Conservation (phyloP, 1,139 yeast genomes). For the Yamadazyma epiphylla region DNA sequence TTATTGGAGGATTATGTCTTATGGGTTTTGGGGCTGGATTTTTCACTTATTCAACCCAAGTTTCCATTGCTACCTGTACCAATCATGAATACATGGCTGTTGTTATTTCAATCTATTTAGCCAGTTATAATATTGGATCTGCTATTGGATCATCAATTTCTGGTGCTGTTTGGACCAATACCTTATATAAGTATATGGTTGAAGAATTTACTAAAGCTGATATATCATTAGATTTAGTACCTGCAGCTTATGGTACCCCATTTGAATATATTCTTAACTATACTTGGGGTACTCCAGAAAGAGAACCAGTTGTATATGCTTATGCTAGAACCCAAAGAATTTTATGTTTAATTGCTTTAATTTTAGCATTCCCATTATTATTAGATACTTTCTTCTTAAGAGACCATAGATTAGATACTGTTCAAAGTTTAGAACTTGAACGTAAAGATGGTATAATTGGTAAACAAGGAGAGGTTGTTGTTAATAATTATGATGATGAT, state of each 20-base stretch:
- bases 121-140: conserved; percentile 57
- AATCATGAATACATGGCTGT: conserved; percentile 65
- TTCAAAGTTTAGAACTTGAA: conserved; percentile 32
- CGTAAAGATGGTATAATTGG: conserved; percentile 20
- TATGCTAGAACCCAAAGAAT: conserved; percentile 59
- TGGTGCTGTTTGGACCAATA: conserved; percentile 62
- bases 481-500: conserved; percentile 37
- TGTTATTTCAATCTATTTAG: conserved; percentile 52
- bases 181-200: conserved; percentile 13
- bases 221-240: conserved; percentile 25
- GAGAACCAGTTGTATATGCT: conserved; percentile 53
- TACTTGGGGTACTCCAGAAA: conserved; percentile 59
- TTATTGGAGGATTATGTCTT: conserved; percentile 62
- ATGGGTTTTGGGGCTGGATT: conserved; percentile 74
- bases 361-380: conserved; percentile 52
- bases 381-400: conserved; percentile 47
- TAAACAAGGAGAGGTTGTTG: conserved; percentile 36
- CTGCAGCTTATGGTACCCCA: conserved; percentile 52
- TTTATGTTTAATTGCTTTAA: conserved; percentile 54
- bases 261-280: conserved; percentile 40
- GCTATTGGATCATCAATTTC: conserved; percentile 53
- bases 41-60: conserved; percentile 65
- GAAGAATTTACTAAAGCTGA: conserved; percentile 12
- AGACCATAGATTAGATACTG: conserved; percentile 46
- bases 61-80: conserved; percentile 59